Evolutionary conservation across 164 flowering plant species (phyloP).

Genomic region (Santalum album): DNA sequence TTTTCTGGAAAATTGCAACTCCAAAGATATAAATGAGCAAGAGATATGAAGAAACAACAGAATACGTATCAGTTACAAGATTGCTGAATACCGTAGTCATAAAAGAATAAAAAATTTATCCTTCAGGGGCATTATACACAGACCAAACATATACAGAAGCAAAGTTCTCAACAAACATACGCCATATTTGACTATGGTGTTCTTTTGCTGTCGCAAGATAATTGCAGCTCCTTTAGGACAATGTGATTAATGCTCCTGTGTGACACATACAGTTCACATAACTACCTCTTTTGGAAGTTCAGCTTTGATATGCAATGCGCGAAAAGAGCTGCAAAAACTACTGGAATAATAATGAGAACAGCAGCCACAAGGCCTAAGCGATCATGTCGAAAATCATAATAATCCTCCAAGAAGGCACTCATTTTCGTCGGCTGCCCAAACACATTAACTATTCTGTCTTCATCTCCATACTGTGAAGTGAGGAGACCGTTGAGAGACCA

Average conservation of each 20-base stretch:
- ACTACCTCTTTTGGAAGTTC: conserved; percentile 32
- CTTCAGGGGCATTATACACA: too few relatives aligned
- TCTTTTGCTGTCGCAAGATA: conserved; percentile 16
- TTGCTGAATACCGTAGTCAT: too few relatives aligned
- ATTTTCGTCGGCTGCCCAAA: conserved; percentile 21
- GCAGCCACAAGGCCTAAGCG: conserved; percentile 14
- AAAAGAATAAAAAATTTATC: too few relatives aligned
- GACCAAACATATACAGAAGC: too few relatives aligned
- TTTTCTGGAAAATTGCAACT: too few relatives aligned
- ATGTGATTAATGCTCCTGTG: too few relatives aligned
- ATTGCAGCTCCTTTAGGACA: conserved; percentile 18
- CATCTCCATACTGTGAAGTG: conserved; percentile 36
- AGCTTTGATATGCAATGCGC: conserved; percentile 22
- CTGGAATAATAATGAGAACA: conserved; percentile 24
- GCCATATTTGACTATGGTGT: conserved; percentile 6
- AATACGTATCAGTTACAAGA: too few relatives aligned
- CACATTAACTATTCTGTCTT: conserved; percentile 14
- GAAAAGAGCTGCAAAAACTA: conserved; percentile 25
- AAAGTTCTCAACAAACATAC: too few relatives aligned
- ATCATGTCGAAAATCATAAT: conserved; percentile 24
- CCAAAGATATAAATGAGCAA: too few relatives aligned
- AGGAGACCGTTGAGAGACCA: conserved; percentile 33
- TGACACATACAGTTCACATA: too few relatives aligned
- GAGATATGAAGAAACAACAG: too few relatives aligned
- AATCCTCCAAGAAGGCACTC: conserved; percentile 21